phyloP scores from a whole-genome alignment of 495 filamentous ascomycete genomes.

The Podospora australis region DNA sequence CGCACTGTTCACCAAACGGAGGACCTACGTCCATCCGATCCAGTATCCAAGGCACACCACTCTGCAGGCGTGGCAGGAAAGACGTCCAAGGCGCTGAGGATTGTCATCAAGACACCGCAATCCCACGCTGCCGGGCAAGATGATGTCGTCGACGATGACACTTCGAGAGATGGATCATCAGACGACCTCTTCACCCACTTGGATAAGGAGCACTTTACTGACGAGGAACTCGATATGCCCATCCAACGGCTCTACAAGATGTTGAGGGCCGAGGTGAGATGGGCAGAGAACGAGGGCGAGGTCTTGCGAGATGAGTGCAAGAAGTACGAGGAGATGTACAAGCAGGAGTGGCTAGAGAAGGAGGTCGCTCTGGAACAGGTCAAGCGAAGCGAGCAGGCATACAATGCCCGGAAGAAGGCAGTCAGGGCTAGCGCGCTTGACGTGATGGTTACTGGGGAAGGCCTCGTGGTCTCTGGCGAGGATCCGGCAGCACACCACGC shows the following conservation, averaged over 20 bases:
- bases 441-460: constrained; percentile 11
- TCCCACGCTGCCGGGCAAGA: constrained; percentile 50
- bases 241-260: constrained; percentile 65
- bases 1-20: constrained; percentile 98
- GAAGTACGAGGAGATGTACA: constrained; percentile 56
- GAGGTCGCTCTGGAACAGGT: constrained; percentile 57
- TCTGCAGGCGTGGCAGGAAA: constrained; percentile 40
- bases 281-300: constrained; percentile 67
- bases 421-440: constrained; percentile 35
- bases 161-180: constrained; percentile 41
- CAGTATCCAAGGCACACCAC: constrained; percentile 71
- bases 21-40: constrained; percentile 78
- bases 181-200: constrained; percentile 41
- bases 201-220: constrained; percentile 63
- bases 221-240: constrained; percentile 62
- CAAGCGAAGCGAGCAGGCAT: constrained; percentile 46
- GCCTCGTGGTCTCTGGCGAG: constrained; percentile 1
- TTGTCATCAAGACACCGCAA: constrained; percentile 51
- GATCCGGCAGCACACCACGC: no score
- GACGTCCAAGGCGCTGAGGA: constrained; percentile 57
- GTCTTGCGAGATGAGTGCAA: constrained; percentile 58
- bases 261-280: constrained; percentile 70
- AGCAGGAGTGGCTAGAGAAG: constrained; percentile 79
- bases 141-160: constrained; percentile 46
- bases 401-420: constrained; percentile 37